Percentiles rank a stretch among this genome's conserved stretches.
Conservation (phyloP, 139 green algal genomes). For the Chlorella sorokiniana region DNA sequence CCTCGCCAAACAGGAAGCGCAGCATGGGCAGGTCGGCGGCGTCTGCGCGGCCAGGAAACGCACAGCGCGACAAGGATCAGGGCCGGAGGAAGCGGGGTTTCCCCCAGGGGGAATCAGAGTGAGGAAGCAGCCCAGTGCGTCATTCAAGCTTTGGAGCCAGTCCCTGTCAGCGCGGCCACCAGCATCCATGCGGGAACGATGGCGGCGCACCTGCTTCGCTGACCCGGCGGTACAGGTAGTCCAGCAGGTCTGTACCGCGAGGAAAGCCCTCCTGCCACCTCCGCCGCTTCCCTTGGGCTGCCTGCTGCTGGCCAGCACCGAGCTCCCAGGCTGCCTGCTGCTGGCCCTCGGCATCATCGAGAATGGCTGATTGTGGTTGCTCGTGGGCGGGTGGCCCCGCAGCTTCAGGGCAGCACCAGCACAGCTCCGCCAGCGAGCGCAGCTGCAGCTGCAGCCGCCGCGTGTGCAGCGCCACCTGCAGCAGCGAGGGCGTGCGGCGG, state of each 20-base stretch:
- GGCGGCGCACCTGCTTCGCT: constrained; percentile 28
- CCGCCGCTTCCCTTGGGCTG: not conserved
- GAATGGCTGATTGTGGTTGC: no score
- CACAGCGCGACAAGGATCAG: not conserved
- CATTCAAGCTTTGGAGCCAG: no score
- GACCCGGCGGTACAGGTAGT: not conserved
- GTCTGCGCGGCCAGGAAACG: no score
- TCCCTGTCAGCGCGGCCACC: no score
- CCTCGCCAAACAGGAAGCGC: constrained; percentile 30
- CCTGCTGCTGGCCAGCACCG: not conserved
- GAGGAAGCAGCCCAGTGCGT: not conserved
- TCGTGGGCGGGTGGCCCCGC: no score
- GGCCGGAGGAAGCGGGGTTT: not conserved
- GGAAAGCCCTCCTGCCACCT: constrained; percentile 23
- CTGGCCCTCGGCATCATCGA: not conserved
- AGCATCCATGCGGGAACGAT: not conserved
- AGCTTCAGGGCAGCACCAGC: constrained; percentile 14
- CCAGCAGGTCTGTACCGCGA: not conserved
- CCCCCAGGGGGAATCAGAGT: not conserved
- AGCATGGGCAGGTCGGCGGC: not conserved
- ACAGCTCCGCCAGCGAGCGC: constrained; percentile 21
- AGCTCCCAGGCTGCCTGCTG: not conserved
- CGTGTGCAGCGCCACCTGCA: constrained; percentile 25
- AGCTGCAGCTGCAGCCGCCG: constrained; percentile 31
- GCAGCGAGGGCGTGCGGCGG: constrained; percentile 4